Percentiles rank a stretch among this genome's conserved stretches.
Evolutionary conservation across 441 rosid genomes (phyloP).

Genomic region (Heliophila coronopifolia): DNA sequence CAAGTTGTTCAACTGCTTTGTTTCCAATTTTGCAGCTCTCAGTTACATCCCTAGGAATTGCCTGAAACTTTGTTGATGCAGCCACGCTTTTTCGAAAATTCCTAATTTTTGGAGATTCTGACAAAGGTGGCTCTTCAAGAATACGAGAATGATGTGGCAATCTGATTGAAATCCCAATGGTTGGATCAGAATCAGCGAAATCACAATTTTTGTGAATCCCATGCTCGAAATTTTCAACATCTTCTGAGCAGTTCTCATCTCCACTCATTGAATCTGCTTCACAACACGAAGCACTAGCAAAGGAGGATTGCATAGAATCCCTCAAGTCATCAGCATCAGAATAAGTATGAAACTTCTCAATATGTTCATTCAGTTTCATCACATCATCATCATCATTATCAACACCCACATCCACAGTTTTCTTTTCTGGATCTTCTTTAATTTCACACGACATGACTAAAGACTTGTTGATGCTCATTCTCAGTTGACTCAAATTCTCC

Average conservation of each 20-base stretch:
- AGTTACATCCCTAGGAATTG: no score
- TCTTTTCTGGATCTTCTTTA: conserved; percentile 52
- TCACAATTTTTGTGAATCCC: no score
- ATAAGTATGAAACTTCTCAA: conserved; percentile 43
- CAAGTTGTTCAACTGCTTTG: no score
- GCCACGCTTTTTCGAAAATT: conserved; percentile 56
- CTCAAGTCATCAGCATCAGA: conserved; percentile 40
- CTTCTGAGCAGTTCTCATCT: conserved; percentile 51
- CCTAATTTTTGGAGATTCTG: conserved; percentile 87
- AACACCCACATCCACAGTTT: no score
- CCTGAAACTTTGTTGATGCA: no score
- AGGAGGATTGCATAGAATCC: conserved; percentile 50
- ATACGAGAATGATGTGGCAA: no score
- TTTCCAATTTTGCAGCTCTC: no score
- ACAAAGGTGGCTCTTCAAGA: conserved; percentile 67
- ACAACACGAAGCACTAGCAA: conserved; percentile 57
- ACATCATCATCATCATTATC: conserved; percentile 73
- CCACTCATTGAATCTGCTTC: conserved; percentile 57
- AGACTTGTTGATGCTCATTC: conserved; percentile 91
- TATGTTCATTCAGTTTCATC: conserved; percentile 56
- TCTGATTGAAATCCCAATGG: no score
- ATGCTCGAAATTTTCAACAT: conserved; percentile 41
- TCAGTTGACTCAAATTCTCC: conserved; percentile 75
- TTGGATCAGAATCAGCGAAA: conserved; percentile 30
- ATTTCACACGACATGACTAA: conserved; percentile 57